Conservation (phyloP, 208 protist species). For the Leishmania gerbilli region DNA sequence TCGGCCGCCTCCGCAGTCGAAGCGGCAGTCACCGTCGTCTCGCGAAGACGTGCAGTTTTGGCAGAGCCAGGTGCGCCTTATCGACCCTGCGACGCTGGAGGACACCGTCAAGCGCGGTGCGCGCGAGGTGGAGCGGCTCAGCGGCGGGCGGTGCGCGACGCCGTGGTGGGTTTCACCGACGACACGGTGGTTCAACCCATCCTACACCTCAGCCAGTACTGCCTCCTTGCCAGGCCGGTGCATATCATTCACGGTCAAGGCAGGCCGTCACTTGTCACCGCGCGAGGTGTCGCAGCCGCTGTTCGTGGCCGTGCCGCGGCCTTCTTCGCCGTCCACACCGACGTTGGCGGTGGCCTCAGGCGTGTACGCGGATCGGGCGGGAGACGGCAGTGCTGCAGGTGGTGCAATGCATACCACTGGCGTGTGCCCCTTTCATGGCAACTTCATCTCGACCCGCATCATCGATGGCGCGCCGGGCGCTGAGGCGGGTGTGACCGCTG, state of each 20-base stretch:
- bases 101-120: constrained; percentile 61
- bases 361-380: neutral
- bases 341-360: neutral
- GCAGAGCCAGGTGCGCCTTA: constrained; percentile 56
- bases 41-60: constrained; percentile 24
- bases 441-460: constrained; percentile 40
- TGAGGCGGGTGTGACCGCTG: constrained; percentile 2
- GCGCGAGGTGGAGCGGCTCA: constrained; percentile 37
- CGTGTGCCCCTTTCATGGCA: constrained; percentile 33
- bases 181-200: constrained; percentile 42
- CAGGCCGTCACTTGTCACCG: constrained; percentile 60
- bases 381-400: neutral
- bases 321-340: neutral
- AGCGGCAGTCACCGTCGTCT: neutral
- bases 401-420: neutral
- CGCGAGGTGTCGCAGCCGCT: constrained; percentile 62
- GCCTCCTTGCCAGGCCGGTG: constrained; percentile 43
- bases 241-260: constrained; percentile 51
- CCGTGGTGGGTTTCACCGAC: constrained; percentile 76
- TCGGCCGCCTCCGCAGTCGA: neutral
- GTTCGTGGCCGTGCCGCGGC: constrained; percentile 43
- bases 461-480: constrained; percentile 35
- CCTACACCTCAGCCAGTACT: constrained; percentile 17
- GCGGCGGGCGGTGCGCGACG: constrained; percentile 45
- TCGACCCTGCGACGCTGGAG: constrained; percentile 52